These are phyloP conservation scores for Austroboletus rostrupii DNA, from an alignment of 1,284 basidiomycete genomes.

Conservation along the genomic window DNA sequence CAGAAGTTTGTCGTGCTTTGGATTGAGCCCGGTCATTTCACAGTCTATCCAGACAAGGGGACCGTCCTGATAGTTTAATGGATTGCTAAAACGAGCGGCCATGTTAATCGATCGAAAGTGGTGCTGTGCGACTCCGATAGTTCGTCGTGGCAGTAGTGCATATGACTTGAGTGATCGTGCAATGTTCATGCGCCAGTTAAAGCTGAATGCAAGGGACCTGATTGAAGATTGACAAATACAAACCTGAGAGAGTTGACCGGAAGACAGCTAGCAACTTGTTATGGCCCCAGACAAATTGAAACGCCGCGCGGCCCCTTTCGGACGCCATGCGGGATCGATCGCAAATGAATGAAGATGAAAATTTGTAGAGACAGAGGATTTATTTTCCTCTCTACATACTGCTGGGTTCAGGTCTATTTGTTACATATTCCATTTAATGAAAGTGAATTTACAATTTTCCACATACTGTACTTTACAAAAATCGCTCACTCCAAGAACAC, in stretches of 20 bases:
- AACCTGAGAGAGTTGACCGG: not conserved
- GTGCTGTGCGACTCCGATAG: not conserved
- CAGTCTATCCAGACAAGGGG: constrained; percentile 88
- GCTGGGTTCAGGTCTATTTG: too few relatives aligned
- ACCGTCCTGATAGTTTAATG: constrained; percentile 49
- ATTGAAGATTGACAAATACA: not conserved
- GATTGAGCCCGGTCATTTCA: constrained; percentile 78
- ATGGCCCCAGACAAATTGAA: too few relatives aligned
- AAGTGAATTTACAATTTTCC: too few relatives aligned
- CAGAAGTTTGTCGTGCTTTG: constrained; percentile 64
- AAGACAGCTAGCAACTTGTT: too few relatives aligned
- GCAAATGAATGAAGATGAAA: too few relatives aligned
- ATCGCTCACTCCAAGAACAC: too few relatives aligned
- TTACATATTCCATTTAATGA: too few relatives aligned
- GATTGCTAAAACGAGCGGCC: constrained; percentile 10
- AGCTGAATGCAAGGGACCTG: not conserved
- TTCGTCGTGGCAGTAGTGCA: not conserved
- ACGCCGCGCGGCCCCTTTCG: too few relatives aligned
- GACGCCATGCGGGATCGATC: too few relatives aligned
- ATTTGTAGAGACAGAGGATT: too few relatives aligned
- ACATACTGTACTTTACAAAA: too few relatives aligned
- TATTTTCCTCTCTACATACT: too few relatives aligned
- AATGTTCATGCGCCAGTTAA: constrained; percentile 3
- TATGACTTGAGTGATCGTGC: not conserved
- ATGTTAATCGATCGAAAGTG: constrained; percentile 4